phyloP scores from a whole-genome alignment of 352 stramenopile species.

The Globisporangium iwayamae region DNA sequence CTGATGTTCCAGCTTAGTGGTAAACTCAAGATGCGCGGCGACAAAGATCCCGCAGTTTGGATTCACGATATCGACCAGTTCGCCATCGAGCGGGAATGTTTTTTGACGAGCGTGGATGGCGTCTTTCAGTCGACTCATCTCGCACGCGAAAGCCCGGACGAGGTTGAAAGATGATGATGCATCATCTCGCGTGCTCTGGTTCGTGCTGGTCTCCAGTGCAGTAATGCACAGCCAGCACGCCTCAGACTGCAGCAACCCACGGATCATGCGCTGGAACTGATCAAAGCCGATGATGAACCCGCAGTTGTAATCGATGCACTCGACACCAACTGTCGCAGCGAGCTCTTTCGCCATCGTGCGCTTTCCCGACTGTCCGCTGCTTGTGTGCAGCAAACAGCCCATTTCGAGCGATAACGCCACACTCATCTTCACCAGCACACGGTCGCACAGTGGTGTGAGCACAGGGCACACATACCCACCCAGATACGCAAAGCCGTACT shows the following conservation, averaged over 20 bases:
- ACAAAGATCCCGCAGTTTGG: slow-evolving; percentile 33
- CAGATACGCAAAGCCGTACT: slow-evolving; percentile 64
- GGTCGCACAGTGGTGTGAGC: slow-evolving; percentile 57
- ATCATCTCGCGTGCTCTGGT: background rate
- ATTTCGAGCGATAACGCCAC: slow-evolving; percentile 49
- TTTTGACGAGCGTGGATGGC: slow-evolving; percentile 34
- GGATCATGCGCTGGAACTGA: slow-evolving; percentile 37
- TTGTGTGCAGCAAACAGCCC: slow-evolving; percentile 41
- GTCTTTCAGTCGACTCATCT: slow-evolving; percentile 49
- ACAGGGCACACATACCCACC: slow-evolving; percentile 38
- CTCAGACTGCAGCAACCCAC: slow-evolving; percentile 36
- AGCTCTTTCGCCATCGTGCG: slow-evolving; percentile 41
- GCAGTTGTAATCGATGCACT: slow-evolving; percentile 39
- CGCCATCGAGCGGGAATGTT: slow-evolving; percentile 29
- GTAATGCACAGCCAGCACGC: slow-evolving; percentile 38
- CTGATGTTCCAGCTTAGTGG: slow-evolving; percentile 25
- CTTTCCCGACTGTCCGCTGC: slow-evolving; percentile 32
- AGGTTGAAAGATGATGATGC: slow-evolving; percentile 11
- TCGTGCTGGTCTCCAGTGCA: slow-evolving; percentile 27
- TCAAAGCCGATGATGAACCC: slow-evolving; percentile 27
- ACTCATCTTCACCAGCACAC: slow-evolving; percentile 51
- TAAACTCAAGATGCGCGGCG: slow-evolving; percentile 28
- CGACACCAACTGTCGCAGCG: slow-evolving; percentile 38
- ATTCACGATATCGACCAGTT: slow-evolving; percentile 33
- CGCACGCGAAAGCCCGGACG: slow-evolving; percentile 31